Percentiles rank a stretch among this genome's conserved stretches.
Evolutionary conservation across 2,329 filamentous ascomycete species (phyloP).

Genomic region (Neonectria magnoliae): DNA sequence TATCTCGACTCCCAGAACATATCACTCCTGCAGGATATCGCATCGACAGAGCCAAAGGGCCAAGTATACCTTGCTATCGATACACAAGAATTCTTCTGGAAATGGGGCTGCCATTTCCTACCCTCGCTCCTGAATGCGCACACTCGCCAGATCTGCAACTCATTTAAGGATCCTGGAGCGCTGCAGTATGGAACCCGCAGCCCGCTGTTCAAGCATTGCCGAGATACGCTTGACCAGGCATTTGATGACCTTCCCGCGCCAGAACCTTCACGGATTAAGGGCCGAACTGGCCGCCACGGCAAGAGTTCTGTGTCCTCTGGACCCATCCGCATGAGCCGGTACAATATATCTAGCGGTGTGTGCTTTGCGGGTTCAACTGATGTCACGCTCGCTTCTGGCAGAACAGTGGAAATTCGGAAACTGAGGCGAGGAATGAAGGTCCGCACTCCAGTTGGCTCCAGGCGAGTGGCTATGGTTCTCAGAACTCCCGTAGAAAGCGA

Average conservation of each 20-base stretch:
- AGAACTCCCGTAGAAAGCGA: constrained; percentile 55
- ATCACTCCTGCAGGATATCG: constrained; percentile 62
- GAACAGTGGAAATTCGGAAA: constrained; percentile 51
- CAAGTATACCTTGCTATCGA: constrained; percentile 62
- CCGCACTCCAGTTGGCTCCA: constrained; percentile 59
- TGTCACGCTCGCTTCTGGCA: constrained; percentile 57
- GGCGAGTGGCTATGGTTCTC: constrained; percentile 61
- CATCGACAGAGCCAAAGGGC: constrained; percentile 54
- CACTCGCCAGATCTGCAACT: constrained; percentile 66
- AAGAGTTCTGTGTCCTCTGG: constrained; percentile 10
- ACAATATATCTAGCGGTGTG: constrained; percentile 53
- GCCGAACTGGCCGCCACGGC: neutral
- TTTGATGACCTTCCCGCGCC: constrained; percentile 61
- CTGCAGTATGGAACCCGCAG: constrained; percentile 62
- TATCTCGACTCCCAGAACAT: constrained; percentile 53
- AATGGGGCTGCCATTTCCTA: constrained; percentile 69
- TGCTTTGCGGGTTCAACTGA: constrained; percentile 64
- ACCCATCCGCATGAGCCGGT: constrained; percentile 54
- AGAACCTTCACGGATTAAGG: constrained; percentile 45
- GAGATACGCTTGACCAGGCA: constrained; percentile 58
- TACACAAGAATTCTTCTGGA: constrained; percentile 49
- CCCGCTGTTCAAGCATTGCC: constrained; percentile 61
- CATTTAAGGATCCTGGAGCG: constrained; percentile 70
- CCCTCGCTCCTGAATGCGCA: constrained; percentile 66
- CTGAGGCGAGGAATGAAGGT: constrained; percentile 60